Conservation (phyloP, 2,329 filamentous ascomycete species). For the Penicillium verrucosum region DNA sequence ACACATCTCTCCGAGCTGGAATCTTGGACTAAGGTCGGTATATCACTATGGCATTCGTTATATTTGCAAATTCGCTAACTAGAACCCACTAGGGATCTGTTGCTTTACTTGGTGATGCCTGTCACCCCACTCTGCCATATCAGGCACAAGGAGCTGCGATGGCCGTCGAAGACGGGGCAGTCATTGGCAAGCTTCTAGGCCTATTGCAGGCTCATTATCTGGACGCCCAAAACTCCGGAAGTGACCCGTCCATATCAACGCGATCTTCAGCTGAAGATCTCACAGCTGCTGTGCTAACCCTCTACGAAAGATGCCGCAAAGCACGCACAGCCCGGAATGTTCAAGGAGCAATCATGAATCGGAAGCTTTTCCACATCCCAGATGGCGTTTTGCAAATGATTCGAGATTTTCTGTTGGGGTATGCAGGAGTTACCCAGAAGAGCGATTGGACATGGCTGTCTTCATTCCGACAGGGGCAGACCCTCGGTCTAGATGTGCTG, state of each 20-base stretch:
- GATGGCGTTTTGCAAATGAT: slow-evolving; percentile 16
- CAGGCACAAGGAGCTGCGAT: slow-evolving; percentile 64
- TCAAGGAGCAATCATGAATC: slow-evolving; percentile 15
- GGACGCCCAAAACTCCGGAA: slow-evolving; percentile 33
- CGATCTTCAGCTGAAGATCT: background rate
- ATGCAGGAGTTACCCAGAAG: slow-evolving; percentile 14
- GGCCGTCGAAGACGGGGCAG: slow-evolving; percentile 64
- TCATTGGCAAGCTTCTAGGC: slow-evolving; percentile 56
- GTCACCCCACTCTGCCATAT: slow-evolving; percentile 61
- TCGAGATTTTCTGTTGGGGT: slow-evolving; percentile 12
- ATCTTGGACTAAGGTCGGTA: slow-evolving; percentile 39
- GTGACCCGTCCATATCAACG: slow-evolving; percentile 3
- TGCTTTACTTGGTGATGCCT: slow-evolving; percentile 52
- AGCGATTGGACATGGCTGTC: slow-evolving; percentile 19
- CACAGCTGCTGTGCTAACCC: background rate
- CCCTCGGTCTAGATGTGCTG: slow-evolving; percentile 12
- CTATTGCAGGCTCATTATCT: background rate
- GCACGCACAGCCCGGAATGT: slow-evolving; percentile 18
- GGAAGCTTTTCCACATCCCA: slow-evolving; percentile 16
- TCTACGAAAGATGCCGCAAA: slow-evolving; percentile 20
- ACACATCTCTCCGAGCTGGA: slow-evolving; percentile 43
- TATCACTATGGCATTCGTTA: background rate
- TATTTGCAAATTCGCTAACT: background rate
- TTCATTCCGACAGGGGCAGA: slow-evolving; percentile 13
- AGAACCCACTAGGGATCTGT: slow-evolving; percentile 3